These are phyloP conservation scores for Nakaseomyces nivariensis DNA, from an alignment of 1,139 yeast species.

Conservation along the genomic window DNA sequence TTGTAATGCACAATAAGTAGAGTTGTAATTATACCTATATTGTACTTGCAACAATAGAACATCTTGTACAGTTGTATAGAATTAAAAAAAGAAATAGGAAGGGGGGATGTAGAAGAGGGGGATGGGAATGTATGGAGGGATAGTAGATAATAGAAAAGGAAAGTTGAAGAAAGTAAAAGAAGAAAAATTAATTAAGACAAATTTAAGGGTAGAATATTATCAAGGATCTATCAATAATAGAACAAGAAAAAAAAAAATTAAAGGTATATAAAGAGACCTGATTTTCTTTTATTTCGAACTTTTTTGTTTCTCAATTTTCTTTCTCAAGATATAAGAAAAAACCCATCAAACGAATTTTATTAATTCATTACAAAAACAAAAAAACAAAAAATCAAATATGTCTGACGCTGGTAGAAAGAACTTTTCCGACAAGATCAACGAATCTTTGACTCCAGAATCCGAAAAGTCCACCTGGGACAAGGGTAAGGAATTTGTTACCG, in stretches of 20 bases:
- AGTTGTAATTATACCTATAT: too few species aligned
- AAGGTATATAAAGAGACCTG: slow-evolving; percentile 2
- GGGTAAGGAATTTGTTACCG: slow-evolving; percentile 65
- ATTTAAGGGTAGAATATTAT: too few species aligned
- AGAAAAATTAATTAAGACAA: not conserved
- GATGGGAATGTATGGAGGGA: too few species aligned
- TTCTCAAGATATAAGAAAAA: not conserved
- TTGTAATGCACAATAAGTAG: too few species aligned
- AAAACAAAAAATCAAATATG: slow-evolving; percentile 32
- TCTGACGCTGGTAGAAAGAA: slow-evolving; percentile 74
- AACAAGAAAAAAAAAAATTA: not conserved
- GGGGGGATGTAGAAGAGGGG: too few species aligned
- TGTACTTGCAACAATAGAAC: too few species aligned
- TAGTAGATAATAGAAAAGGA: too few species aligned
- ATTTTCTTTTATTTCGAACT: not conserved
- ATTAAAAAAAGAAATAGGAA: too few species aligned
- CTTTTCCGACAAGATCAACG: slow-evolving; percentile 57
- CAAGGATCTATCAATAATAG: not conserved
- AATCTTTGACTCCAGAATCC: slow-evolving; percentile 61
- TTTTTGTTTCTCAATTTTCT: not conserved
- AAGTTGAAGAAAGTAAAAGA: too few species aligned
- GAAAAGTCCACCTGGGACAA: slow-evolving; percentile 56
- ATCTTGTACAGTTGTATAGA: too few species aligned
- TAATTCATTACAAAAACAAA: not conserved
- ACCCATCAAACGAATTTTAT: not conserved